Conservation (phyloP, 768 basidiomycete species). For the Collybiopsis confluens region DNA sequence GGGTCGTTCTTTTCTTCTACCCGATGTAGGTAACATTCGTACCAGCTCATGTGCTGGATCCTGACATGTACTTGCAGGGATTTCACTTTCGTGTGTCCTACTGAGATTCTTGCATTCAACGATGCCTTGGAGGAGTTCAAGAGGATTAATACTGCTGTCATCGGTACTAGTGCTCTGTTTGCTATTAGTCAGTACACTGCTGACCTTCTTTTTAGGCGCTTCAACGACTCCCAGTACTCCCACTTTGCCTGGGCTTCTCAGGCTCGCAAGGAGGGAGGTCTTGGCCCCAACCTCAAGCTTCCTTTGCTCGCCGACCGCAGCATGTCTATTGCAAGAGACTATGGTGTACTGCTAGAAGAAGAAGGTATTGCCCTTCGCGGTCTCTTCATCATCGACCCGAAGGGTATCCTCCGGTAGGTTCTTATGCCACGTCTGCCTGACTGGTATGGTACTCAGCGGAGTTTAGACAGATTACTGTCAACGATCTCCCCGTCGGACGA, state of each 20-base stretch:
- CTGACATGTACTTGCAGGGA: slow-evolving; percentile 41
- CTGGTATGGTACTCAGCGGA: slow-evolving; percentile 1
- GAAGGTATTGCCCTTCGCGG: slow-evolving; percentile 87
- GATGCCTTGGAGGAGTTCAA: slow-evolving; percentile 76
- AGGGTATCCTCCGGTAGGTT: slow-evolving; percentile 63
- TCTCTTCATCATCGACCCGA: slow-evolving; percentile 82
- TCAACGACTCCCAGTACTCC: slow-evolving; percentile 90
- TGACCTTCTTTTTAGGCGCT: slow-evolving; percentile 39
- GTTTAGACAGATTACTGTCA: slow-evolving; percentile 75
- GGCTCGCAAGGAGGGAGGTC: slow-evolving; percentile 80
- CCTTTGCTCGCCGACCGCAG: slow-evolving; percentile 78
- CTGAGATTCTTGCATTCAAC: slow-evolving; percentile 94
- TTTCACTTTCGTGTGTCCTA: slow-evolving; percentile 91
- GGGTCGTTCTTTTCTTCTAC: slow-evolving; percentile 94
- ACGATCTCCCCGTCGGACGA: slow-evolving; percentile 93
- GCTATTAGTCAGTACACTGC: neutral
- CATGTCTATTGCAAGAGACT: slow-evolving; percentile 79
- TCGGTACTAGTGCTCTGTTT: slow-evolving; percentile 45
- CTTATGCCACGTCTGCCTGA: neutral
- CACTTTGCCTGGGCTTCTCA: slow-evolving; percentile 87
- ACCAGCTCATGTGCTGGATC: neutral
- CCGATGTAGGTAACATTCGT: slow-evolving; percentile 62
- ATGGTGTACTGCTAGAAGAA: slow-evolving; percentile 86
- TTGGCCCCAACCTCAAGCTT: slow-evolving; percentile 84
- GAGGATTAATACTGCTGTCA: slow-evolving; percentile 66